Base-by-base conservation (phyloP, 202 grass and related monocot species). In the Brachypodium distachyon region DNA sequence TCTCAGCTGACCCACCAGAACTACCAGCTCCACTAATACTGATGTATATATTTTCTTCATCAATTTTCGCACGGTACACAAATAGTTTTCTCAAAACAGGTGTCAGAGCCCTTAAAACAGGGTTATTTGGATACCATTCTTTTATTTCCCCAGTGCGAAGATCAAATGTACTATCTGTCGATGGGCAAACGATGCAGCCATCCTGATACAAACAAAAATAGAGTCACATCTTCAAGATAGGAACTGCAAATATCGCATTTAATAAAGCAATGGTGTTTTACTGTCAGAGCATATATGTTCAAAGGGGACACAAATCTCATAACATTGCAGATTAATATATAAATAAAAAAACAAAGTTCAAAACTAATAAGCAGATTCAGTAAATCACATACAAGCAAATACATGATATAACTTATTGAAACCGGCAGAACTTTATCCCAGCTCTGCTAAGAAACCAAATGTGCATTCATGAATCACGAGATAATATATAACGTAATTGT, bases 81-180 rank as follows among this genome's bases (percentile, higher is more conserved):
- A 90, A 92, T 57, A 98, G 79, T 59, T 88, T 98, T 76, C 89
- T 81, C 77, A 98, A 57, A 66, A 87, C 77, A 58, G 95, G 95
- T 19, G 95, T 98, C 61, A 98, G 91, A 43, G 85, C 84, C 81
- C 89, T 86, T 38, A 98, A 85, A 81, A 98, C 89, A 62, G 95
- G 89, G 52, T 98, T 98, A 58, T 98, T 98, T 0, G 95, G 91
- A 67, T 98, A 98, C 95, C 95, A 98, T 62, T 98, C 95, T 74
- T 98, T 92, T 81, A 98, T 89, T 56, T 84, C 89, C 27, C 95
- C 95, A 33, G 82, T 88, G 70, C 79, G 91, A 78, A 98, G 95
- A 71, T 95, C 89, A 46, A 92, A 98, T 67, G 89, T 98, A 79
- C 95, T 98, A 28, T 98, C 95, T 59, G 95, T 98, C 36, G 95